Base-by-base conservation (phyloP, 768 basidiomycete genomes). In the Suillus discolor region DNA sequence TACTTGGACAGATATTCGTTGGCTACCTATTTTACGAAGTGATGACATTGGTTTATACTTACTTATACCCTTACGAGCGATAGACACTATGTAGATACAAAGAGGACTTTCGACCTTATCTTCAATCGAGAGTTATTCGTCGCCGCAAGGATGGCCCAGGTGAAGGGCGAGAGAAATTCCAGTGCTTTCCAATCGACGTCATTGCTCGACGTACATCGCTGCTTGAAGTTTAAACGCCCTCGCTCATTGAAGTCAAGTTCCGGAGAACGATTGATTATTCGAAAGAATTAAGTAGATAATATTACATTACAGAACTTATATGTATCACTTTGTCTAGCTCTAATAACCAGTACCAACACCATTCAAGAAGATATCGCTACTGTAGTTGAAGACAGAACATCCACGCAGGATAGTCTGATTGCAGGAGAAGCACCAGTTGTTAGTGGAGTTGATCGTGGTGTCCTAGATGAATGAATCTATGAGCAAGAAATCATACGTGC, bases 401-500 rank as follows among this genome's bases (percentile, higher is more conserved):
- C 75, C 75, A 38, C 75, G 75, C 16, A 65, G 59, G 38, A 77
- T 6, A n/a, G 76, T 76, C 59, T 77, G 76, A 49, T 76, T 76
- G 67, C 79, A 78, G 34, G 71, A 70, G 61, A 72, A 70, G 55
- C 77, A 78, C 77, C 77, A 79, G 34, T 78, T 67, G 2, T 66
- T n/a, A 2, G 77, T 79, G 9, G 71, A 67, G 57, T 79, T 78
- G n/a, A 79, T 71, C 9, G 70, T 64, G 11, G 65, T 70, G 68
- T 62, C 68, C 75, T 51, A 6, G 2, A 23, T 76, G 31, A 62
- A 45, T 55, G 41, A 49, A 28, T 5, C 5, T 39, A 15, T 23
- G 23, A 55, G 57, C 44, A n/a, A 13, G 1, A 31, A 64, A 39
- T 3, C 8, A 53, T 31, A 25, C 60, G 34, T 12, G 15, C 12